A percentile compares a stretch with the other conserved stretches of the same genome.
phyloP scores from a whole-genome alignment of 2,329 filamentous ascomycete genomes.

The Fusarium torreyae region DNA sequence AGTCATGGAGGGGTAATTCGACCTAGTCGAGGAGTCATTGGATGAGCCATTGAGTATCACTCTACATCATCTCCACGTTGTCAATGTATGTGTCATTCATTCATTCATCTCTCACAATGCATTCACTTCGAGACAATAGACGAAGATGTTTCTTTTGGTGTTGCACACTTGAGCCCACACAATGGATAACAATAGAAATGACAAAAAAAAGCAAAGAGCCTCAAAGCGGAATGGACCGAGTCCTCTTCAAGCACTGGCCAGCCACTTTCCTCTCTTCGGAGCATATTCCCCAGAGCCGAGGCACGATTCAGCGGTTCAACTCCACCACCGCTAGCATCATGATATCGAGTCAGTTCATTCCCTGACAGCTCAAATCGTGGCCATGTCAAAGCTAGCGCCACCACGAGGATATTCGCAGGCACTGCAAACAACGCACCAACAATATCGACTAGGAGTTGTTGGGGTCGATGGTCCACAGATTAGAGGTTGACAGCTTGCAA shows the following conservation, averaged over 20 bases:
- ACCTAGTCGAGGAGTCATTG: slow-evolving; percentile 21
- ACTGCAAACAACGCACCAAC: neutral
- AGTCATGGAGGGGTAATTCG: slow-evolving; percentile 40
- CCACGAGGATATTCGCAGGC: neutral
- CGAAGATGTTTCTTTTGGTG: slow-evolving; percentile 8
- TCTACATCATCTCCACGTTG: slow-evolving; percentile 8
- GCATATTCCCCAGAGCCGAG: slow-evolving; percentile 1
- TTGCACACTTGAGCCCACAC: neutral
- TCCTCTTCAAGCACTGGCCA: slow-evolving; percentile 20
- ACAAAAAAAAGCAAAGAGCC: neutral
- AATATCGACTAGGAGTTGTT: neutral
- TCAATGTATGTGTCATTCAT: slow-evolving; percentile 1
- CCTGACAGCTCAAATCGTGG: slow-evolving; percentile 1
- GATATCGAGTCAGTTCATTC: slow-evolving; percentile 35
- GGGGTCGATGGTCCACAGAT: no score
- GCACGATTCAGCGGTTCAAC: slow-evolving; percentile 3
- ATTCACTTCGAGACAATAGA: neutral
- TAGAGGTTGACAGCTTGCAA: neutral
- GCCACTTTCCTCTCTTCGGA: slow-evolving; percentile 8
- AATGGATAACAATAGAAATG: neutral
- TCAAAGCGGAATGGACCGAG: slow-evolving; percentile 29
- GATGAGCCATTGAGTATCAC: slow-evolving; percentile 28
- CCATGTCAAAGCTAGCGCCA: slow-evolving; percentile 18
- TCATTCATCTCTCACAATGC: neutral
- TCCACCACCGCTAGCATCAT: slow-evolving; percentile 14